phyloP scores from a whole-genome alignment of 495 filamentous ascomycete genomes.

The Cairneyella variabilis region DNA sequence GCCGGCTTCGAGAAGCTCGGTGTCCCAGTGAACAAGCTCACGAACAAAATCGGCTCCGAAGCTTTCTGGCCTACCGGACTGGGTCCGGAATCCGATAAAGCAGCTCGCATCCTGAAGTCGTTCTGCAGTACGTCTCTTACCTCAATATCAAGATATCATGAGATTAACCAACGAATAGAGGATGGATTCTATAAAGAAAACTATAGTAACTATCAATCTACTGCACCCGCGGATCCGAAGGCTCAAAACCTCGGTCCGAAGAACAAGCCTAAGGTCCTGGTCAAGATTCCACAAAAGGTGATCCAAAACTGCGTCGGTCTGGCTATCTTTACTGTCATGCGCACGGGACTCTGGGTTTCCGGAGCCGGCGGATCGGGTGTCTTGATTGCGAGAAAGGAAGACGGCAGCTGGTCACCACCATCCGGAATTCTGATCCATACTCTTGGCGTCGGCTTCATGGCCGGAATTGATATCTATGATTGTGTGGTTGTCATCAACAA shows the following conservation, averaged over 20 bases:
- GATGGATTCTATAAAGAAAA: slow-evolving; percentile 41
- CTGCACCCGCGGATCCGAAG: neutral
- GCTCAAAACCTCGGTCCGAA: slow-evolving; percentile 41
- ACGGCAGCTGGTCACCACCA: slow-evolving; percentile 74
- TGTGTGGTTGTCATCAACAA: slow-evolving; percentile 82
- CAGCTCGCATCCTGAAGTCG: slow-evolving; percentile 70
- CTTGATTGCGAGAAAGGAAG: slow-evolving; percentile 62
- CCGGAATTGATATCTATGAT: slow-evolving; percentile 81
- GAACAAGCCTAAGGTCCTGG: slow-evolving; percentile 60
- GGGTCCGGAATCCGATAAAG: slow-evolving; percentile 79
- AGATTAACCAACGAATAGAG: too few relatives aligned
- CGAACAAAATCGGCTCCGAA: slow-evolving; percentile 70
- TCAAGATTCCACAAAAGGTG: slow-evolving; percentile 73
- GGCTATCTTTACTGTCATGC: slow-evolving; percentile 81
- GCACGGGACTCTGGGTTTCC: slow-evolving; percentile 73
- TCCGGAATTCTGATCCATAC: slow-evolving; percentile 74
- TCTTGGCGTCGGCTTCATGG: slow-evolving; percentile 70
- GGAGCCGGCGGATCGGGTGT: slow-evolving; percentile 75
- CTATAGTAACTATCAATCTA: too few relatives aligned
- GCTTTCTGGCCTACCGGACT: slow-evolving; percentile 77
- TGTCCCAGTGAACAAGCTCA: slow-evolving; percentile 67
- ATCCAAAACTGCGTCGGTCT: slow-evolving; percentile 70
- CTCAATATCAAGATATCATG: slow-evolving; percentile 21
- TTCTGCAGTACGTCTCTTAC: slow-evolving; percentile 59
- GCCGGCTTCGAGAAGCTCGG: slow-evolving; percentile 46